These are phyloP conservation scores for Jackrogersella minutella DNA, from an alignment of 495 filamentous ascomycete species.

Conservation along the genomic window DNA sequence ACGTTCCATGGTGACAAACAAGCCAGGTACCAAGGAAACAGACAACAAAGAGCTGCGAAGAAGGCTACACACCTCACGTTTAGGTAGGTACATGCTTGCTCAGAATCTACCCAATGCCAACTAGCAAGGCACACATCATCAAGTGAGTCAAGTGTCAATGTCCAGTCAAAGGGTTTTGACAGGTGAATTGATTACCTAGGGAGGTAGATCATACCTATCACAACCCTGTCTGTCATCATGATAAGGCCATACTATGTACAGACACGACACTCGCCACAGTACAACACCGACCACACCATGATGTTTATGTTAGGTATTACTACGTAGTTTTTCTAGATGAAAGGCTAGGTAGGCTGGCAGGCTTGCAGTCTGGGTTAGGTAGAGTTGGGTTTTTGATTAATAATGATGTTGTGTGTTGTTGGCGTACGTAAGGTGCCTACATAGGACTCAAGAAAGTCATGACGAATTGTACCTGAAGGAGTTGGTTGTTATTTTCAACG, in stretches of 20 bases:
- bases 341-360: background rate
- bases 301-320: constrained; percentile 22
- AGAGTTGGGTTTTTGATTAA: constrained; percentile 14
- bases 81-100: constrained; percentile 10
- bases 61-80: constrained; percentile 27
- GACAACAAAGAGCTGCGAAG: constrained; percentile 26
- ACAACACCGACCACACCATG: constrained; percentile 30
- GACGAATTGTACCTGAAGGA: constrained; percentile 19
- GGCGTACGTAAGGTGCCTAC: constrained; percentile 5
- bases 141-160: constrained; percentile 30
- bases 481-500: constrained; percentile 14
- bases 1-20: constrained; percentile 27
- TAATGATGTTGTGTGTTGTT: background rate
- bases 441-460: constrained; percentile 18
- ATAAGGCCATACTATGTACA: constrained; percentile 33
- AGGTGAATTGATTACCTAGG: constrained; percentile 23
- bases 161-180: constrained; percentile 3
- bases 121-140: constrained; percentile 13
- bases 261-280: constrained; percentile 33
- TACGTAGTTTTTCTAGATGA: background rate
- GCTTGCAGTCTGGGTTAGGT: background rate
- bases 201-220: constrained; percentile 23
- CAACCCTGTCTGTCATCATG: constrained; percentile 21
- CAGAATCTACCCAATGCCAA: constrained; percentile 9
- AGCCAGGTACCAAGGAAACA: constrained; percentile 18